Conservation (phyloP, 2,329 filamentous ascomycete genomes). For the Stagonosporopsis rhizophila region DNA sequence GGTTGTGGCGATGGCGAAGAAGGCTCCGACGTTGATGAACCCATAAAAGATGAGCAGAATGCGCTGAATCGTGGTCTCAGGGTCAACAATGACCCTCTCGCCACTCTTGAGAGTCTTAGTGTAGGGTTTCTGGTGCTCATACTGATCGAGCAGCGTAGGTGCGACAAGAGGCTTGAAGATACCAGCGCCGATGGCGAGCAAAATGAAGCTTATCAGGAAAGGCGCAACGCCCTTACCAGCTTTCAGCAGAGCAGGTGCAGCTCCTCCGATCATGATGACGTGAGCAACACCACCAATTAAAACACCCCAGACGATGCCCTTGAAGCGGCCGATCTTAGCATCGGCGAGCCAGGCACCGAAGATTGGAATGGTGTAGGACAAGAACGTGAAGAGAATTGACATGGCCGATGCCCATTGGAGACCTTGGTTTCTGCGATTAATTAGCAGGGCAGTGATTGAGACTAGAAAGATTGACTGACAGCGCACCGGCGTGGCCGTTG, state of each 20-base stretch:
- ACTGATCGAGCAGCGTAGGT: constrained; percentile 56
- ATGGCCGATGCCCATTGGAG: constrained; percentile 61
- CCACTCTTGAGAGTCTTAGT: constrained; percentile 51
- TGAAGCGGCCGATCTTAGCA: constrained; percentile 52
- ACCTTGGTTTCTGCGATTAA: constrained; percentile 56
- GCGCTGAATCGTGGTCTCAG: constrained; percentile 53
- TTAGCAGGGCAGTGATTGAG: not conserved
- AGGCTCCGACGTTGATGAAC: constrained; percentile 17
- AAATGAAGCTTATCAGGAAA: constrained; percentile 50
- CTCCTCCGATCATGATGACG: constrained; percentile 44
- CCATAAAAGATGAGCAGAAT: constrained; percentile 48
- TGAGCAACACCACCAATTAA: constrained; percentile 50
- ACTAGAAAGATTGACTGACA: constrained; percentile 36
- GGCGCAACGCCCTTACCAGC: constrained; percentile 47
- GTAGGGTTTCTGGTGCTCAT: constrained; percentile 51
- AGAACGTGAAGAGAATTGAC: constrained; percentile 62
- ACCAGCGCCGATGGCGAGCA: constrained; percentile 39
- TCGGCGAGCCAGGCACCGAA: constrained; percentile 54
- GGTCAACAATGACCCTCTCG: constrained; percentile 51
- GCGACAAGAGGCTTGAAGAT: constrained; percentile 53
- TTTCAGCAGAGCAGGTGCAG: constrained; percentile 52
- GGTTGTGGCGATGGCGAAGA: constrained; percentile 24
- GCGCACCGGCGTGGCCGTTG: constrained; percentile 59
- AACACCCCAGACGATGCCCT: constrained; percentile 49
- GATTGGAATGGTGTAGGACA: constrained; percentile 66